Evolutionary conservation across 345 rosid species (phyloP), one percentile per base, ranked within the genome.

Genomic region (Atalantia buxifolia): DNA sequence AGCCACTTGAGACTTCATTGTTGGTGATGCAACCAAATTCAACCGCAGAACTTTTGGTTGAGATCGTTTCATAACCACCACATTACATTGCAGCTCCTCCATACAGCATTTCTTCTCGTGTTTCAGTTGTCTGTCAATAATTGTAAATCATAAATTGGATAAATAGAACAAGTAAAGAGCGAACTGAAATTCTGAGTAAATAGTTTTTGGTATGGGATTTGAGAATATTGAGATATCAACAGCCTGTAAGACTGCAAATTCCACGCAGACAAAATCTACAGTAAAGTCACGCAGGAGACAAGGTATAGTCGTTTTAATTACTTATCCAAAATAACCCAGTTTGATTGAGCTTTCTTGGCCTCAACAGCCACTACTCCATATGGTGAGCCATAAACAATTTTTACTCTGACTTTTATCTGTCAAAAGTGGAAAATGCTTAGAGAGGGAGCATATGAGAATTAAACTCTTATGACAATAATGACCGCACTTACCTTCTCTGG

Each of bases 321-420:
- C 99, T 89, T 96, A 84, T 96, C 99, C 76, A 96, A 78, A 72
- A 96, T 89, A 42, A 96, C 98, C 99, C 99, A 96, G 67, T 90
- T 94, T 16, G 99, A 92, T 79, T 83, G 90, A 24, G 86, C 89
- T 82, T 80, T 92, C 83, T 91, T 94, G 38, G 95, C 89, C 81
- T 96, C 98, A 71, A 90, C 79, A 81, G 99, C 95, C 45, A 94
- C 98, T 30, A 91, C 86, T 77, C 99, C 99, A 74, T 85, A 81
- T 18, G 92, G 90, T 35, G 90, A 83, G 50, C 90, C 88, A 71
- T 90, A 88, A 36, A 96, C 93, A 80, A 94, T 85, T 84, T 91
- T 96, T 81, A 96, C 81, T 85, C 93, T 90, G 81, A 96, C 90
- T 86, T 92, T 92, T 77, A 96, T 88, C 99, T 96, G 90, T 63